Percentiles rank a stretch among this genome's conserved stretches.
Evolutionary conservation across 352 stramenopile genomes (phyloP).

Genomic region (Ophiocytium majus): DNA sequence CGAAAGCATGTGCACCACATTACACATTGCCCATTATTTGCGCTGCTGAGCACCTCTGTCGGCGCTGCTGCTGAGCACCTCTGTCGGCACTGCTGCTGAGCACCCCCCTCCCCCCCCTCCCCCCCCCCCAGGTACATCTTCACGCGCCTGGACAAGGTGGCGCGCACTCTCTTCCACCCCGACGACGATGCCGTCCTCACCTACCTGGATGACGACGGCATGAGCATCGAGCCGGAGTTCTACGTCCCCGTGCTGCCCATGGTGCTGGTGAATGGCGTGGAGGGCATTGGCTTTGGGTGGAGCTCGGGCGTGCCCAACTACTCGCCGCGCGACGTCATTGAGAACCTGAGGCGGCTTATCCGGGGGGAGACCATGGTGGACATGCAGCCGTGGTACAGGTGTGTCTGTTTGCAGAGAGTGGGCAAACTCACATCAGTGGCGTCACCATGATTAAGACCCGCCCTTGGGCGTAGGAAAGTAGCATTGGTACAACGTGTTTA

Average conservation of each 20-base stretch:
- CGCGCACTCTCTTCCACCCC: slow-evolving; percentile 92
- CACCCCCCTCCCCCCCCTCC: no score
- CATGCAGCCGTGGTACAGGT: slow-evolving; percentile 87
- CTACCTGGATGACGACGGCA: slow-evolving; percentile 96
- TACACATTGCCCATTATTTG: no score
- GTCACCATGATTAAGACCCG: no score
- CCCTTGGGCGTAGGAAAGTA: no score
- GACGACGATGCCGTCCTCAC: slow-evolving; percentile 94
- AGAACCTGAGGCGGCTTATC: slow-evolving; percentile 83
- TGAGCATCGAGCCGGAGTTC: slow-evolving; percentile 92
- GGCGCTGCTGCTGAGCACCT: no score
- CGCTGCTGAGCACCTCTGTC: no score
- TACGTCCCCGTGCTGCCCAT: slow-evolving; percentile 95
- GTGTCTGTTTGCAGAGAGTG: no score
- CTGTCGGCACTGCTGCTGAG: no score
- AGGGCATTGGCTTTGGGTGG: slow-evolving; percentile 86
- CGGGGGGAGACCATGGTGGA: slow-evolving; percentile 66
- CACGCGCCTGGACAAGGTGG: slow-evolving; percentile 90
- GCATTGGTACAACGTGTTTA: no score
- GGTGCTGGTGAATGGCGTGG: slow-evolving; percentile 91
- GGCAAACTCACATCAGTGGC: no score
- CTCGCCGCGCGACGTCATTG: slow-evolving; percentile 90
- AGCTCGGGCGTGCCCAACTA: slow-evolving; percentile 80
- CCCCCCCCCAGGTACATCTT: slow-evolving; percentile 98
- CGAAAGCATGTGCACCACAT: no score